Base-by-base conservation (phyloP, 306 rosid species). In the Vigna mungo region DNA sequence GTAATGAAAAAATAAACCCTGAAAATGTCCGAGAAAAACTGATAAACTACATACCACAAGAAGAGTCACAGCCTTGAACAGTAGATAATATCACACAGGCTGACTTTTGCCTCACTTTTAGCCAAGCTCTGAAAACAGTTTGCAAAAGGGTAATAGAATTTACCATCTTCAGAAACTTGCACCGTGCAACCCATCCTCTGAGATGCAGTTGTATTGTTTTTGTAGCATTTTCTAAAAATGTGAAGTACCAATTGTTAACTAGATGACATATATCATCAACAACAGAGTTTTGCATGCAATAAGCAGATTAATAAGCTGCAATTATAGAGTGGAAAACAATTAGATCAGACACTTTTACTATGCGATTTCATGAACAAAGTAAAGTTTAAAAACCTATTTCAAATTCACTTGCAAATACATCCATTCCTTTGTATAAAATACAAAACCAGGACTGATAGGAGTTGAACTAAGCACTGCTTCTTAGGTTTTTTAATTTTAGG, bases 91-190 rank as follows among this genome's bases (percentile, higher is more conserved):
- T 52, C 55, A 48, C 23, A 70, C 78, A 79, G n/a, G 52, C 58
- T 17, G 81, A 69, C 80, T 82, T 86, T 79, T 58, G 77, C 82
- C 86, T 87, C 73, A 61, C 81, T 66, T 17, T 81, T 83, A 85
- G 83, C 93, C 96, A 88, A 68, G 90, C 89, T 76, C 89, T 89
- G 76, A 90, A 79, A 82, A 82, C 88, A 55, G 81, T 78, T 84
- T 92, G 96, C 85, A 88, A 80, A 80, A 90, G 82, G 71, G 82
- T 62, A 37, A 83, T 81, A 16, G 87, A 81, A 53, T 74, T 81
- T 68, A 67, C 41, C 84, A 79, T 83, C 86, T 80, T 89, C 53
- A 78, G 52, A 84, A 83, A 90, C 61, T 72, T 78, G 70, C 84
- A 76, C 60, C 85, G 87, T 56, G 53, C 78, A 81, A 82, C 72